These are phyloP conservation scores for Trichosporon faecale DNA, from an alignment of 1,284 basidiomycete genomes.

Conservation along the genomic window DNA sequence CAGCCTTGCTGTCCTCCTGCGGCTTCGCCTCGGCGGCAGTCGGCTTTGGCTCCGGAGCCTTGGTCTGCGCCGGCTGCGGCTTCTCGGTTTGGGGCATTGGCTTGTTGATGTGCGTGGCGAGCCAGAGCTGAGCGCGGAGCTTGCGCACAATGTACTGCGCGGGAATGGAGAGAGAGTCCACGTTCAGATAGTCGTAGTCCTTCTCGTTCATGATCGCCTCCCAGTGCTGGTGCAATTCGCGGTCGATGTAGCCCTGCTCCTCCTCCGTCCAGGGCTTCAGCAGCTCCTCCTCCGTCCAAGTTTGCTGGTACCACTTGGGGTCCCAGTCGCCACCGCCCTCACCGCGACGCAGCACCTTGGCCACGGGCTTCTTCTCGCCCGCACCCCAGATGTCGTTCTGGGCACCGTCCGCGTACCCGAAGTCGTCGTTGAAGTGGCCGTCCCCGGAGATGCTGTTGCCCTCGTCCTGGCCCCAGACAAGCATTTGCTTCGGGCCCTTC, in stretches of 20 bases:
- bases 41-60: background rate
- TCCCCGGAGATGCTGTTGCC: slow-evolving; percentile 47
- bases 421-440: slow-evolving; percentile 31
- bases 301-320: background rate
- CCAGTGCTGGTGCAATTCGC: slow-evolving; percentile 53
- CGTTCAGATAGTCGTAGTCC: background rate
- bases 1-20: background rate
- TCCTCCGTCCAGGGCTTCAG: slow-evolving; percentile 24
- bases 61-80: background rate
- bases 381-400: slow-evolving; percentile 30
- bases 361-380: background rate
- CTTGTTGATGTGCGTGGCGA: background rate
- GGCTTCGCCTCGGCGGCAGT: background rate
- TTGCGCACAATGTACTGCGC: slow-evolving; percentile 5
- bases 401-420: slow-evolving; percentile 30
- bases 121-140: background rate
- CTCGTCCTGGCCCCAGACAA: slow-evolving; percentile 20
- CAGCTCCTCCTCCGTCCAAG: background rate
- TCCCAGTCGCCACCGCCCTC: background rate
- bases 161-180: background rate
- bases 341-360: background rate
- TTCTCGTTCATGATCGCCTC: background rate
- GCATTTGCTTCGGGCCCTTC: slow-evolving; percentile 28
- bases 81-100: background rate
- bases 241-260: slow-evolving; percentile 51